A percentile compares a stretch with the other conserved stretches of the same genome.
Conservation (phyloP, 257 asterid genomes). For the Solanum infundibuliforme region DNA sequence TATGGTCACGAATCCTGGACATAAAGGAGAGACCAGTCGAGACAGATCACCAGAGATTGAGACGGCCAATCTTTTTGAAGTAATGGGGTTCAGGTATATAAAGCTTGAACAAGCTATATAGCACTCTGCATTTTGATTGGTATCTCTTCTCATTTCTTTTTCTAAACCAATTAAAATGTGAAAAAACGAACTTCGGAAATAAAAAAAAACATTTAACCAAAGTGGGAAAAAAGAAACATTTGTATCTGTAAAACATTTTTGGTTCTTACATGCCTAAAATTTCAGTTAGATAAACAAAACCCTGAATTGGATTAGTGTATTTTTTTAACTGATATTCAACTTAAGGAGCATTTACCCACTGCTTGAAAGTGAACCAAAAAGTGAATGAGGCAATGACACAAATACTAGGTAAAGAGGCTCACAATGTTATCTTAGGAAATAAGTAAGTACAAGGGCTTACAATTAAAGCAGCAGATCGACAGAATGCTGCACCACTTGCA, state of each 20-base stretch:
- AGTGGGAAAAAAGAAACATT: not conserved
- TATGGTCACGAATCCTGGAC: not conserved
- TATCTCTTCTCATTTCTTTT: not conserved
- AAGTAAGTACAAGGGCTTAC: conserved; percentile 35
- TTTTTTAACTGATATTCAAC: not conserved
- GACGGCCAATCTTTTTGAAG: not conserved
- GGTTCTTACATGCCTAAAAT: not conserved
- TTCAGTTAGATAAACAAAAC: not conserved
- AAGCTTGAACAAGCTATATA: not conserved
- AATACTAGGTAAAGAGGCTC: not conserved
- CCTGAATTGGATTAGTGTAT: not conserved
- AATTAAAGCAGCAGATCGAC: conserved; percentile 90
- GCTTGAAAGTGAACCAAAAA: not conserved
- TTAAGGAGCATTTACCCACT: not conserved
- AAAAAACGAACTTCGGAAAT: not conserved
- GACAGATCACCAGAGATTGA: not conserved
- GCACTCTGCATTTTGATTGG: not conserved
- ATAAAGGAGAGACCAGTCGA: not conserved
- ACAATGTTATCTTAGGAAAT: not conserved
- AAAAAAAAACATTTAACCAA: not conserved
- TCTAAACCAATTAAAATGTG: not conserved
- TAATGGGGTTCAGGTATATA: not conserved
- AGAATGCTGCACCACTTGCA: conserved; percentile 87
- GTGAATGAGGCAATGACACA: not conserved
- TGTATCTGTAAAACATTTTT: too few species aligned